Evolutionary conservation across 306 rosid genomes (phyloP).

Genomic region (Lagenaria siceraria): DNA sequence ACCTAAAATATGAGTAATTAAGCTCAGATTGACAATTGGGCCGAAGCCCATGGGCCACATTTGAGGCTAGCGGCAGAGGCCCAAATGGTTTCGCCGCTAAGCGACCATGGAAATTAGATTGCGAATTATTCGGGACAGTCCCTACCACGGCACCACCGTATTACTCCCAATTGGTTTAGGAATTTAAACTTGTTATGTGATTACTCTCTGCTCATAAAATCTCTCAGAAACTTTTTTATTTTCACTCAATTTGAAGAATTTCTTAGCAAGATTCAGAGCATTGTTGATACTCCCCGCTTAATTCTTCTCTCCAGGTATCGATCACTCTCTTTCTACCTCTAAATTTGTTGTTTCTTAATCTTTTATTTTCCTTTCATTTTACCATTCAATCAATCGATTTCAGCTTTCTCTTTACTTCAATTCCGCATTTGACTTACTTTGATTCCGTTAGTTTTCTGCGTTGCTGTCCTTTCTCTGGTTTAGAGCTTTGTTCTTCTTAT

Average conservation of each 20-base stretch:
- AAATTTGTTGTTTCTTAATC: neutral
- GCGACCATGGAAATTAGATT: neutral
- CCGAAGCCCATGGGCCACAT: neutral
- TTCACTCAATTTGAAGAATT: neutral
- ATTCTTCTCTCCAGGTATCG: neutral
- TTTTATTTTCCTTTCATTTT: too few relatives aligned
- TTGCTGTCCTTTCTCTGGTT: too few relatives aligned
- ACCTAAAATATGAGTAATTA: too few relatives aligned
- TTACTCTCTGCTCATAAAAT: neutral
- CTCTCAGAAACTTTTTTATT: neutral
- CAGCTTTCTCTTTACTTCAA: neutral
- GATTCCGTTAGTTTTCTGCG: neutral
- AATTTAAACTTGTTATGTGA: neutral
- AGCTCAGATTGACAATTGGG: neutral
- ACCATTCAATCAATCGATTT: too few relatives aligned
- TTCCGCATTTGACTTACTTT: neutral
- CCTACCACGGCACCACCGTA: slow-evolving; percentile 2
- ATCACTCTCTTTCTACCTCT: neutral
- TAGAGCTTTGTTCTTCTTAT: neutral
- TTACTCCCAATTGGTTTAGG: neutral
- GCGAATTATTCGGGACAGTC: neutral
- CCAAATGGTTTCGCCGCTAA: neutral
- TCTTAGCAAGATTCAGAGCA: neutral
- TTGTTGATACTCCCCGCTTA: neutral
- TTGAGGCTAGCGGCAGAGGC: neutral